phyloP scores from a whole-genome alignment of 2,329 filamentous ascomycete genomes.

The Conoideocrella luteorostrata region DNA sequence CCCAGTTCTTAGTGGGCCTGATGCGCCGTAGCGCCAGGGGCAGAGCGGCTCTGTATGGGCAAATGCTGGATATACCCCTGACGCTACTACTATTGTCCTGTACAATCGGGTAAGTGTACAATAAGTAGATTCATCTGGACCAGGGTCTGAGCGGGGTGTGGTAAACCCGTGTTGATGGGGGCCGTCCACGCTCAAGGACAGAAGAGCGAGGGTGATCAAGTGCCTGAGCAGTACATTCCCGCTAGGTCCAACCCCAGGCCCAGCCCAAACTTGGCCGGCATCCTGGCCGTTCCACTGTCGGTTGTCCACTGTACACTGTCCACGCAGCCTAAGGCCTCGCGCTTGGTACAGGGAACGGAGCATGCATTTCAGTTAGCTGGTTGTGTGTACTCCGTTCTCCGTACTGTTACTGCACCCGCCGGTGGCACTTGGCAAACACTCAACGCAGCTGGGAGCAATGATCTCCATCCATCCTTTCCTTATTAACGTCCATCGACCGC shows the following conservation, averaged over 20 bases:
- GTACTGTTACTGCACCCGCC: slow-evolving; percentile 1
- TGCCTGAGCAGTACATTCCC: no score
- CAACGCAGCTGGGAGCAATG: background rate
- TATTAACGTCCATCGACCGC: slow-evolving; percentile 6
- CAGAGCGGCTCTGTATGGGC: background rate
- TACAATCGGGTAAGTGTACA: no score
- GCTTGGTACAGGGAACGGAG: no score
- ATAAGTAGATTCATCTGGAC: background rate
- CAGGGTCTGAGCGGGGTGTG: background rate
- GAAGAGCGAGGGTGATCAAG: no score
- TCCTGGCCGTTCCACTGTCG: no score
- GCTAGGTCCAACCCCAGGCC: no score
- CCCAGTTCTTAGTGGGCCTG: background rate
- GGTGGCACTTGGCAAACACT: background rate
- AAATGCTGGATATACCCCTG: slow-evolving; percentile 1
- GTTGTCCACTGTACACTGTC: no score
- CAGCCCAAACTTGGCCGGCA: no score
- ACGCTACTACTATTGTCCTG: background rate
- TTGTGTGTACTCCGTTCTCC: background rate
- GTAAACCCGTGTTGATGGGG: background rate
- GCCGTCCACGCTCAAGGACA: background rate
- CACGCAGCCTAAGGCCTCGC: no score
- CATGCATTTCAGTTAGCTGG: background rate
- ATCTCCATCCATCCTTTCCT: slow-evolving; percentile 4
- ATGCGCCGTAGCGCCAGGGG: slow-evolving; percentile 5